Evolutionary conservation across 108 stramenopile species (phyloP).

Genomic region (Cylindrotheca fusiformis): DNA sequence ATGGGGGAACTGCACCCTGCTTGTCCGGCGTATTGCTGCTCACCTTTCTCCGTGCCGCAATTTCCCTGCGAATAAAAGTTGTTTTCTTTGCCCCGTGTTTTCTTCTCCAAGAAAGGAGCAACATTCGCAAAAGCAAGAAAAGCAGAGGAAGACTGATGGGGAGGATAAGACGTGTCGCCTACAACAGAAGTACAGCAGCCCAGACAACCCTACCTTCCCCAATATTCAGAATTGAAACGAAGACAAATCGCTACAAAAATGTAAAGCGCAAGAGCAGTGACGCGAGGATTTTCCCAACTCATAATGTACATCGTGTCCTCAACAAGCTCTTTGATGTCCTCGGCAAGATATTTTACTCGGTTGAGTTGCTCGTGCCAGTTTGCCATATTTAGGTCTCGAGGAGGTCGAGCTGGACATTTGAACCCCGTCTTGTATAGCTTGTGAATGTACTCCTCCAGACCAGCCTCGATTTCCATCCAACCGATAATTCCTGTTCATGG

Average conservation of each 20-base stretch:
- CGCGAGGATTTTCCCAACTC: constrained; percentile 65
- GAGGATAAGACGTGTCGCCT: background rate
- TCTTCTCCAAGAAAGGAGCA: constrained; percentile 41
- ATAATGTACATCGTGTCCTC: constrained; percentile 54
- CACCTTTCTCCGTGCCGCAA: constrained; percentile 48
- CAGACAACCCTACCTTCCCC: constrained; percentile 32
- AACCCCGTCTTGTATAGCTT: constrained; percentile 52
- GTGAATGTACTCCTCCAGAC: constrained; percentile 60
- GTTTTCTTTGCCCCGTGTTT: constrained; percentile 36
- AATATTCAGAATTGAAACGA: constrained; percentile 42
- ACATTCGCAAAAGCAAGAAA: constrained; percentile 46
- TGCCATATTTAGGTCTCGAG: constrained; percentile 62
- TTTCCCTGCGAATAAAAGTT: constrained; percentile 55
- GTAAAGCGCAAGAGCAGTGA: constrained; percentile 48
- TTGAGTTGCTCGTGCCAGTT: constrained; percentile 68
- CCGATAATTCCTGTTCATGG: constrained; percentile 47
- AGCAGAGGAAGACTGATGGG: constrained; percentile 38
- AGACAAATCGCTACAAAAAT: constrained; percentile 34
- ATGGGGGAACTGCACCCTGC: too few species aligned
- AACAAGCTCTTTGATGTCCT: constrained; percentile 49
- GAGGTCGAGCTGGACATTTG: constrained; percentile 54
- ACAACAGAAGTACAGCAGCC: background rate
- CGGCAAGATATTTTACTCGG: constrained; percentile 56
- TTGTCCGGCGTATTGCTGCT: too few species aligned
- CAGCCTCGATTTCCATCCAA: constrained; percentile 64